phyloP scores from a whole-genome alignment of 768 basidiomycete genomes.

The Ephemerocybe angulata region DNA sequence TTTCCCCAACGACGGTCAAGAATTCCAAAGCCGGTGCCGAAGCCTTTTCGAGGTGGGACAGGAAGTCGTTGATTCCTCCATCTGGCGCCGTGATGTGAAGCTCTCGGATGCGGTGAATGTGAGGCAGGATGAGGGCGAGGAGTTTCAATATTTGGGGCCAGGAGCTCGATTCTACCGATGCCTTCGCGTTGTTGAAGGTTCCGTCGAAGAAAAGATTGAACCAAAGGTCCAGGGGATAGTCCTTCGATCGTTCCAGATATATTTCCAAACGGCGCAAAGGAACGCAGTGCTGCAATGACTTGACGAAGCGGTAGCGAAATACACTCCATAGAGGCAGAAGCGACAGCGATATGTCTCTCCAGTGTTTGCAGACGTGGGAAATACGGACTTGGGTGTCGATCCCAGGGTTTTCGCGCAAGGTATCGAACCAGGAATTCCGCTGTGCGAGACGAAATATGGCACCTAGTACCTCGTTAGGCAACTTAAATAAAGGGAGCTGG shows the following conservation, averaged over 20 bases:
- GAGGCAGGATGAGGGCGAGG: not conserved
- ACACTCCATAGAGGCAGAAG: slow-evolving; percentile 1
- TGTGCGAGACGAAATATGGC: too few relatives aligned
- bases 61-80: too few relatives aligned
- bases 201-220: not conserved
- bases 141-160: too few relatives aligned
- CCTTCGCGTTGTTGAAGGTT: not conserved
- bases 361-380: slow-evolving; percentile 3
- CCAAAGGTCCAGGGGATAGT: not conserved
- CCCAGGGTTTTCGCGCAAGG: too few relatives aligned
- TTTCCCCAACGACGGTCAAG: not conserved
- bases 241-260: not conserved
- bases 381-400: not conserved
- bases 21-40: not conserved
- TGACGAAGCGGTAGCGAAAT: not conserved
- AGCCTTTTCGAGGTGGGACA: not conserved
- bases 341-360: slow-evolving; percentile 5
- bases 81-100: too few relatives aligned
- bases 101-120: not conserved
- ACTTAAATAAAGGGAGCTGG: too few relatives aligned
- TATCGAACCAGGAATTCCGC: too few relatives aligned
- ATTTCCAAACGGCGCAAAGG: not conserved
- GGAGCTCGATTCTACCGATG: too few relatives aligned
- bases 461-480: too few relatives aligned
- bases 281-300: not conserved